Conservation (phyloP, 805 yeast species). For the Cyberlindnera sargentensis region DNA sequence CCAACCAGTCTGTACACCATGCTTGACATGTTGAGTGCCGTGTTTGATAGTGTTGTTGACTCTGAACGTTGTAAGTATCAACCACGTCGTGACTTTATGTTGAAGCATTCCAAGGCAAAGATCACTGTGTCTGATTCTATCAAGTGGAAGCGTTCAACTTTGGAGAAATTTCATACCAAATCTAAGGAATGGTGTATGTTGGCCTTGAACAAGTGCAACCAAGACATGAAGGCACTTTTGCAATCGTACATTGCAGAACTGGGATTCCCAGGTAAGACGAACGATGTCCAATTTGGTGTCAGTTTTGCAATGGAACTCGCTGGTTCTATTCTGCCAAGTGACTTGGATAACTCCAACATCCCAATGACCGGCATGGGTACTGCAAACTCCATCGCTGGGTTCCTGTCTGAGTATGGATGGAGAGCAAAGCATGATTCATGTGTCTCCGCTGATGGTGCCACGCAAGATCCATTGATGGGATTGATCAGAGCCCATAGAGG, state of each 20-base stretch:
- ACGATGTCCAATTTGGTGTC: slow-evolving; percentile 65
- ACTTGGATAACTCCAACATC: slow-evolving; percentile 54
- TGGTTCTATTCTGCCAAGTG: slow-evolving; percentile 58
- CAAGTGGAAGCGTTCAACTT: slow-evolving; percentile 65
- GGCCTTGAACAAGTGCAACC: slow-evolving; percentile 51
- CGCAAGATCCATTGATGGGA: slow-evolving; percentile 47
- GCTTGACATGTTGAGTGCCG: slow-evolving; percentile 69
- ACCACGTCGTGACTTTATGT: slow-evolving; percentile 62
- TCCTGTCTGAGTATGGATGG: slow-evolving; percentile 75
- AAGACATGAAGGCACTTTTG: slow-evolving; percentile 72
- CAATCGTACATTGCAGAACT: slow-evolving; percentile 64
- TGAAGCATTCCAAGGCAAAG: slow-evolving; percentile 35
- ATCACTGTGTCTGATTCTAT: slow-evolving; percentile 64
- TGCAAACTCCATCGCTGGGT: slow-evolving; percentile 59
- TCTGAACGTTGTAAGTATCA: slow-evolving; percentile 80
- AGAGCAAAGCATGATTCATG: slow-evolving; percentile 36
- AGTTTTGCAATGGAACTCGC: slow-evolving; percentile 91
- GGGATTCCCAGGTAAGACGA: slow-evolving; percentile 28
- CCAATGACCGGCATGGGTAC: slow-evolving; percentile 29
- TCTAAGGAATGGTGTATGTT: slow-evolving; percentile 63
- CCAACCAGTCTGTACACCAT: slow-evolving; percentile 66
- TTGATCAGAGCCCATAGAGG: slow-evolving; percentile 25
- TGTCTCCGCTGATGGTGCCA: slow-evolving; percentile 26
- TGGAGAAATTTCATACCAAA: slow-evolving; percentile 47
- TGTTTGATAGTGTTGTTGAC: slow-evolving; percentile 76